phyloP scores from a whole-genome alignment of 2,329 filamentous ascomycete genomes.

The Ophiostoma australiae region DNA sequence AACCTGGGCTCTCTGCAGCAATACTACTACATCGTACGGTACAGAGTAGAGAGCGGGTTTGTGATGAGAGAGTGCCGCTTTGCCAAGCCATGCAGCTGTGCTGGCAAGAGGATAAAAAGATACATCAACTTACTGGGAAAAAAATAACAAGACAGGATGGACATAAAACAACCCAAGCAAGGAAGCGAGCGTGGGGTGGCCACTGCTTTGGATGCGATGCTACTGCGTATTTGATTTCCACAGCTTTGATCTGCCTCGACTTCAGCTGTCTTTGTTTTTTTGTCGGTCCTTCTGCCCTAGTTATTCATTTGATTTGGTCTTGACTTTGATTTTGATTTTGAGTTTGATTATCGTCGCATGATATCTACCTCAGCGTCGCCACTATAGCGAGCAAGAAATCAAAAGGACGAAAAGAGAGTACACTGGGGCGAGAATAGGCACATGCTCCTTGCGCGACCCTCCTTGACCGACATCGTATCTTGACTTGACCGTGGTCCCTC shows the following conservation, averaged over 20 bases:
- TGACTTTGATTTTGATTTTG: neutral
- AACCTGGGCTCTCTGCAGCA: neutral
- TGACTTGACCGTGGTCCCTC: neutral
- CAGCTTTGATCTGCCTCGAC: neutral
- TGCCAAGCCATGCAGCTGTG: slow-evolving; percentile 2
- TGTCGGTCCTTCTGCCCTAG: too few relatives aligned
- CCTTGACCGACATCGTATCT: neutral
- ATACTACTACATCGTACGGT: neutral
- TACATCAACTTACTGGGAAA: neutral
- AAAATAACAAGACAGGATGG: neutral
- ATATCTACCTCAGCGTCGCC: neutral
- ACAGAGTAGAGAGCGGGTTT: neutral
- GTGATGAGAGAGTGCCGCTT: neutral
- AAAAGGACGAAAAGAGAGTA: neutral
- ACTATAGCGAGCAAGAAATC: neutral
- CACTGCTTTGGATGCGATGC: neutral
- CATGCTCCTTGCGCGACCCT: neutral
- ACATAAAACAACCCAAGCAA: neutral
- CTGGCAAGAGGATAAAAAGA: neutral
- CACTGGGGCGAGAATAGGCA: neutral
- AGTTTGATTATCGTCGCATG: neutral
- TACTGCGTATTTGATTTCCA: neutral
- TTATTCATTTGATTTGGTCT: too few relatives aligned
- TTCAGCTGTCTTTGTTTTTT: too few relatives aligned
- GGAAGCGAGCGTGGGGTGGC: neutral